Evolutionary conservation across 441 rosid species (phyloP), one percentile per base, ranked within the genome.

Genomic region (Aleurites moluccanus): DNA sequence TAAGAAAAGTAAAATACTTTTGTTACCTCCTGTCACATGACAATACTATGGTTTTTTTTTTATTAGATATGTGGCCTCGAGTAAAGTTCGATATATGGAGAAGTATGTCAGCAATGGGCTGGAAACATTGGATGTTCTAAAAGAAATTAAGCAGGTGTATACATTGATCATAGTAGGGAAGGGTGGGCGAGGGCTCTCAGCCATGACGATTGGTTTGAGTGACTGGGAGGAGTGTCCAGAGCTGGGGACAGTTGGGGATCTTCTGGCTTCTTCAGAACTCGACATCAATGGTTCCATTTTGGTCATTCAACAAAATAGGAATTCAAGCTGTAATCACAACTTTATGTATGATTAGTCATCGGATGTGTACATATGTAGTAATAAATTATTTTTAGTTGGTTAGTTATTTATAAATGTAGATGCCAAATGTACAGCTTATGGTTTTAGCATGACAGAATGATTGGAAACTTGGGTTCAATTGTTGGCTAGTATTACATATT

Each of bases 201-300:
- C 83, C 0, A 81, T 89, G 83, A 89, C 92, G 0, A 79, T 86
- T 0, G 90, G 87, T 2, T 73, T 91, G 85, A 90, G 89, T 72
- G 96, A 93, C 61, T 88, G 94, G 96, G 97, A 93, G 56, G 94
- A 93, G 78, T 90, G 95, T 66, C 91, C 94, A 0, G 96, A 93
- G 75, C 83, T 93, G 2, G 98, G 97, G 18, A 70, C 80, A 0
- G 88, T 93, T 4, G 96, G 97, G 42, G 98, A 93, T 75, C 78
- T 91, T 57, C 73, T 93, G 70, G 92, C 94, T 78, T 91, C 94
- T 10, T 63, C 88, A 6, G 92, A 90, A 67, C 80, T 91, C 78
- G 81, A 85, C 72, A 80, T 81, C 68, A 85, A 75, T 64, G 83
- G 88, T 74, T 91, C 97, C 4, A 80, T 93, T 66, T 80, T 91